phyloP scores from a whole-genome alignment of 2,329 filamentous ascomycete genomes.

The Triangularia setosa region DNA sequence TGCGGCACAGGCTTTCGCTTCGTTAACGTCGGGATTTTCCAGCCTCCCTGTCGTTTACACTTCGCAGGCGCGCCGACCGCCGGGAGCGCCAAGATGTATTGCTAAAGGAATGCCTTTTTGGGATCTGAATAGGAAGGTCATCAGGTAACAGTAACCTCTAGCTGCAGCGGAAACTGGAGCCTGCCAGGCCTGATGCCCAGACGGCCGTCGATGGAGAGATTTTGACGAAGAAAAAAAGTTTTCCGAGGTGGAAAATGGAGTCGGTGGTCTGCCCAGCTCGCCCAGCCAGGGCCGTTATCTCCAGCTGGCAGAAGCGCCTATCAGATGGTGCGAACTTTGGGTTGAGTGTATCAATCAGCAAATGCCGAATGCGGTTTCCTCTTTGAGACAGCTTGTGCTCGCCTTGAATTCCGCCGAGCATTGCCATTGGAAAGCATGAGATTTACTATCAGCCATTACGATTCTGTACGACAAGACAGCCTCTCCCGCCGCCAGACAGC shows the following conservation, averaged over 20 bases:
- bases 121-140: slow-evolving; percentile 23
- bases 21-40: slow-evolving; percentile 4
- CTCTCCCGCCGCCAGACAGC: neutral
- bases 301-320: neutral
- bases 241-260: slow-evolving; percentile 4
- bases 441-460: slow-evolving; percentile 5
- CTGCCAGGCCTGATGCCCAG: neutral
- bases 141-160: slow-evolving; percentile 27
- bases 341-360: neutral
- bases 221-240: slow-evolving; percentile 5
- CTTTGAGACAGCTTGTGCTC: slow-evolving; percentile 1
- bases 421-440: neutral
- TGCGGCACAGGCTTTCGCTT: slow-evolving; percentile 5
- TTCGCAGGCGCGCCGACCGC: slow-evolving; percentile 8
- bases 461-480: slow-evolving; percentile 5
- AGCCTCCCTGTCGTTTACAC: neutral
- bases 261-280: neutral
- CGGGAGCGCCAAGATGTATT: slow-evolving; percentile 19
- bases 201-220: neutral
- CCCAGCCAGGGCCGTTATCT: neutral
- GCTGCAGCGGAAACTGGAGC: slow-evolving; percentile 24
- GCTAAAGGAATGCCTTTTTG: slow-evolving; percentile 10
- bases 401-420: neutral
- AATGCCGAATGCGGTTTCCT: slow-evolving; percentile 5
- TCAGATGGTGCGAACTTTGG: neutral